A percentile compares a stretch with the other conserved stretches of the same genome.
phyloP scores from a whole-genome alignment of 345 rosid genomes.

The Clarkia xantiana region DNA sequence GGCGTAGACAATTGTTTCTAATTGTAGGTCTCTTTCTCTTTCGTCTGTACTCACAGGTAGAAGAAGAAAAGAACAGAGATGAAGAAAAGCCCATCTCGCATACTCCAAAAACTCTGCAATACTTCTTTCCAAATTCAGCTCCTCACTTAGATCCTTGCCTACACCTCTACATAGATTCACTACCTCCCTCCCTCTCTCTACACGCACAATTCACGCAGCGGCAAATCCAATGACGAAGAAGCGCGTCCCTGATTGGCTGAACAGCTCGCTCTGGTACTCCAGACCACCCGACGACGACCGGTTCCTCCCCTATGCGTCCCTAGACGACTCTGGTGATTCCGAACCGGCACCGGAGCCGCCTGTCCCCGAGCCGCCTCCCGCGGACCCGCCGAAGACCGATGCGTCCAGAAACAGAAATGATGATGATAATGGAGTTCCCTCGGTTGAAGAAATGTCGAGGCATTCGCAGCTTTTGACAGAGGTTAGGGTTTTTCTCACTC shows the following conservation, averaged over 20 bases:
- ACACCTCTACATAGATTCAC: too few species aligned
- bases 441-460: slow-evolving; percentile 55
- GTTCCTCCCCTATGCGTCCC: slow-evolving; percentile 16
- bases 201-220: too few species aligned
- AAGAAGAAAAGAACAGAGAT: too few species aligned
- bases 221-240: slow-evolving; percentile 51
- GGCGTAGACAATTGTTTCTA: too few species aligned
- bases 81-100: too few species aligned
- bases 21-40: too few species aligned
- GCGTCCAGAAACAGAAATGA: slow-evolving; percentile 3
- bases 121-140: too few species aligned
- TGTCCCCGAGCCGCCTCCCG: slow-evolving; percentile 11
- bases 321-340: slow-evolving; percentile 15
- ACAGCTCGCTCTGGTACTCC: slow-evolving; percentile 85
- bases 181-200: too few species aligned
- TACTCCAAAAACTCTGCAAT: too few species aligned
- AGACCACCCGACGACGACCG: slow-evolving; percentile 37
- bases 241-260: slow-evolving; percentile 90
- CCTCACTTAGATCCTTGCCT: too few species aligned
- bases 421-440: slow-evolving; percentile 23
- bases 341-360: slow-evolving; percentile 15
- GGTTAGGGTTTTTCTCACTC: slow-evolving; percentile 21
- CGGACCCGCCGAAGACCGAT: background rate
- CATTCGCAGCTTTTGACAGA: slow-evolving; percentile 68
- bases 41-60: too few species aligned